Evolutionary conservation across 2,329 filamentous ascomycete genomes (phyloP).

Genomic region (Bimuria novae-zelandiae): DNA sequence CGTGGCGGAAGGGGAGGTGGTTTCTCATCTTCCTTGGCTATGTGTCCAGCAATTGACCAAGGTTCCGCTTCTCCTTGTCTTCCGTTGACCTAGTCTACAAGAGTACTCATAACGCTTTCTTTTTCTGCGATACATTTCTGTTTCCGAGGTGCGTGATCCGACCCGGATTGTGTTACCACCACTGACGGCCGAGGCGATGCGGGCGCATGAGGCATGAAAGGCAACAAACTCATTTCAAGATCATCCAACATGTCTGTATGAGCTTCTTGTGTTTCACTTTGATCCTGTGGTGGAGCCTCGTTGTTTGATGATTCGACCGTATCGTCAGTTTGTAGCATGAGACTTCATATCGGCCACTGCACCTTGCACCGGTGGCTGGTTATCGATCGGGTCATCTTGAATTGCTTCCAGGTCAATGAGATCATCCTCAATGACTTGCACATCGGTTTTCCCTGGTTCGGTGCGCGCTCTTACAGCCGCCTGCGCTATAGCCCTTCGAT

Average conservation of each 20-base stretch:
- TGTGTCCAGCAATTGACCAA: neutral
- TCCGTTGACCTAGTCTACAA: neutral
- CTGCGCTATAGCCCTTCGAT: conserved; percentile 35
- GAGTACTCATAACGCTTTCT: neutral
- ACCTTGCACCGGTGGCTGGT: neutral
- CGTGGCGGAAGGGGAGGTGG: conserved; percentile 18
- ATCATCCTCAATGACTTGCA: conserved; percentile 15
- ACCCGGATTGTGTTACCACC: neutral
- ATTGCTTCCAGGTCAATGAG: conserved; percentile 11
- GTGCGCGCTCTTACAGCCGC: neutral
- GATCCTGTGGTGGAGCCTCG: conserved; percentile 1
- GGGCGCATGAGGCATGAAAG: conserved; percentile 20
- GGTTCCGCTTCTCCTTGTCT: neutral
- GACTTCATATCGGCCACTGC: neutral
- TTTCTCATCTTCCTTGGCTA: conserved; percentile 3
- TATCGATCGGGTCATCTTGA: neutral
- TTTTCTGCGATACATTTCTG: neutral
- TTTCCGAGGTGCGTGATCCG: neutral
- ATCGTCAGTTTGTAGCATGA: neutral
- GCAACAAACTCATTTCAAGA: conserved; percentile 17
- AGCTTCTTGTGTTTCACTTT: neutral
- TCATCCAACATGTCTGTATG: conserved; percentile 18
- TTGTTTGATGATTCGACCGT: conserved; percentile 4
- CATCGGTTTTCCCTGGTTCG: neutral
- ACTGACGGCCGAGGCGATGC: neutral